phyloP scores from a whole-genome alignment of 176 grass and related monocot species.

The Eremochloa ophiuroides region DNA sequence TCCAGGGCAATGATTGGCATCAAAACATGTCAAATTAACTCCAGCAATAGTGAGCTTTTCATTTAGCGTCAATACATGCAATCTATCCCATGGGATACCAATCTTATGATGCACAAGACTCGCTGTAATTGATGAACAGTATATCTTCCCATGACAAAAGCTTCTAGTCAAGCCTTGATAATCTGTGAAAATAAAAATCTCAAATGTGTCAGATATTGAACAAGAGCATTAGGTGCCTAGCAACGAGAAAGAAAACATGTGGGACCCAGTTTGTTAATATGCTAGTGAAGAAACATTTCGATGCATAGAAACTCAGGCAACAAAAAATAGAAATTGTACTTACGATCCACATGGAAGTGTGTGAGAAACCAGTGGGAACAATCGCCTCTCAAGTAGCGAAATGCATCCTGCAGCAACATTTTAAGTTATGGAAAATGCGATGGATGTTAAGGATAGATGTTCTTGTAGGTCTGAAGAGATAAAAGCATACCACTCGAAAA shows the following conservation, averaged over 20 bases:
- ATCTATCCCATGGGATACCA: conserved; percentile 73
- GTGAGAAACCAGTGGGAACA: conserved; percentile 95
- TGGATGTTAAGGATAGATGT: conserved; percentile 6
- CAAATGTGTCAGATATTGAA: conserved; percentile 8
- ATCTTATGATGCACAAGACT: conserved; percentile 86
- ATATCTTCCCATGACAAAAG: conserved; percentile 91
- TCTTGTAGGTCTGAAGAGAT: background rate
- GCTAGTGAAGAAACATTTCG: background rate
- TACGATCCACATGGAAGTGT: conserved; percentile 96
- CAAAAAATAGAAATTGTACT: conserved; percentile 35
- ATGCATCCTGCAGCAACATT: conserved; percentile 79
- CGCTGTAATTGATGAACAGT: conserved; percentile 91
- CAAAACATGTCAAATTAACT: conserved; percentile 78
- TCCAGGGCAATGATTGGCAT: conserved; percentile 97
- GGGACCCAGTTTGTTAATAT: background rate
- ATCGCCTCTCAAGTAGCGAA: conserved; percentile 81
- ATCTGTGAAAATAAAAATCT: conserved; percentile 44
- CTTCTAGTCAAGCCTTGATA: conserved; percentile 91
- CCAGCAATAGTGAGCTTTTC: conserved; percentile 64
- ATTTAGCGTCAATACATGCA: conserved; percentile 84
- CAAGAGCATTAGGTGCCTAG: background rate
- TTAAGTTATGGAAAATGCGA: conserved; percentile 5
- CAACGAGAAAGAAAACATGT: background rate
- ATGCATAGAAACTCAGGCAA: background rate
- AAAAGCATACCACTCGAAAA: conserved; percentile 84